Base-by-base conservation (phyloP, 768 basidiomycete species). In the Boletus subparvulus region DNA sequence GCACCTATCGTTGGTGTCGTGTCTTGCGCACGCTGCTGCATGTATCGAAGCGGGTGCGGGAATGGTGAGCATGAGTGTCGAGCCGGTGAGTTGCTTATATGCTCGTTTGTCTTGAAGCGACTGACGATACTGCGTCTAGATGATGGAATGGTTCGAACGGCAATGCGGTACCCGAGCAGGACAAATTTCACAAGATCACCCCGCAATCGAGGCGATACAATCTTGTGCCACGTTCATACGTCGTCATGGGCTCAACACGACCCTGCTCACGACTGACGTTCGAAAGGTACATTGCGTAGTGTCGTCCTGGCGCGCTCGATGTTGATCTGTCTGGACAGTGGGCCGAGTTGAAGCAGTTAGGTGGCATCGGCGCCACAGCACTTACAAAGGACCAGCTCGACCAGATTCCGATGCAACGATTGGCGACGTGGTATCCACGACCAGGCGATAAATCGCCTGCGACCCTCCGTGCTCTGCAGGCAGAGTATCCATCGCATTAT, bases 41-140 rank as follows among this genome's bases (percentile, higher is more conserved):
- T 87, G 86, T 56, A 77, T 78, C 28, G 81, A 81, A 61, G 77
- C 83, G 8, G 76, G 77, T 3, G 78, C 80, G 19, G 71, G 73
- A 6, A 68, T 76, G 46, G 69, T 86, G 32, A 80, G 78, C 28
- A 76, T 87, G 62, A 72, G 78, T 39, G 77, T 84, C 49, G 73
- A 71, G 28, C 70, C 71, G 59, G 86, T 85, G 54, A 71, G 83
- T 66, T 21, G 24, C 14, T n/a, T 19, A 16, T 8, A 33, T 9
- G 12, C 26, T 17, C n/a, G 47, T 2, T 26, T 10, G 1, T 42
- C 41, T 37, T 7, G 50, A 47, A 3, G 11, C n/a, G n/a, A 51
- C 33, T 56, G 47, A 57, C 60, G 32, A 51, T 33, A 13, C 8
- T 49, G 37, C 39, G 32, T 50, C 32, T 57, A 81, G 81, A 57